These are phyloP conservation scores for Endotrypanum monterogeii DNA, from an alignment of 208 protist genomes.

Conservation along the genomic window DNA sequence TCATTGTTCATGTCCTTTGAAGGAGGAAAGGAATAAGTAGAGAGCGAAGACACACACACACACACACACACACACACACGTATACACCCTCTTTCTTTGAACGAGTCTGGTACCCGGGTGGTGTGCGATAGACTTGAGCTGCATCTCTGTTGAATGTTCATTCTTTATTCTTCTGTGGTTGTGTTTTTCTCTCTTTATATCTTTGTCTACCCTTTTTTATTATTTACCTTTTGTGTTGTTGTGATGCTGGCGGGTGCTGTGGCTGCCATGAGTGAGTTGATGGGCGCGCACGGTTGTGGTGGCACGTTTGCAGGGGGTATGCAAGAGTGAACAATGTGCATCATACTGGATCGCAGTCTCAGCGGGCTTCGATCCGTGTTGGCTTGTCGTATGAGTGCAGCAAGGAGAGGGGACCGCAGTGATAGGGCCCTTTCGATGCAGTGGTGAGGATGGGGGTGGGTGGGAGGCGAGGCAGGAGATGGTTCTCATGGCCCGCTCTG, in stretches of 20 bases:
- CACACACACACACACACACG: not conserved
- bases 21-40: not conserved
- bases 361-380: not conserved
- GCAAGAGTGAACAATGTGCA: not conserved
- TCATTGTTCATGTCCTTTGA: not conserved
- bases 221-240: too few species aligned
- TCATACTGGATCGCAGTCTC: not conserved
- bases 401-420: not conserved
- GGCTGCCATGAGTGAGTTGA: not conserved
- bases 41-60: not conserved
- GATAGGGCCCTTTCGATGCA: not conserved
- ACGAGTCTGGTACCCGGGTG: not conserved
- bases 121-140: not conserved
- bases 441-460: too few species aligned
- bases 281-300: not conserved
- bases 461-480: too few species aligned
- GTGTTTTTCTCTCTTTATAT: not conserved
- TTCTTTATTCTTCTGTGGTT: not conserved
- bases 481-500: not conserved
- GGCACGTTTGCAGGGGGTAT: not conserved
- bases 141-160: not conserved
- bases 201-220: not conserved
- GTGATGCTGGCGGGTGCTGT: not conserved
- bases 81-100: not conserved
- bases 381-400: not conserved